These are phyloP conservation scores for Schizophyllum commune DNA, from an alignment of 1,284 basidiomycete species.

Conservation along the genomic window DNA sequence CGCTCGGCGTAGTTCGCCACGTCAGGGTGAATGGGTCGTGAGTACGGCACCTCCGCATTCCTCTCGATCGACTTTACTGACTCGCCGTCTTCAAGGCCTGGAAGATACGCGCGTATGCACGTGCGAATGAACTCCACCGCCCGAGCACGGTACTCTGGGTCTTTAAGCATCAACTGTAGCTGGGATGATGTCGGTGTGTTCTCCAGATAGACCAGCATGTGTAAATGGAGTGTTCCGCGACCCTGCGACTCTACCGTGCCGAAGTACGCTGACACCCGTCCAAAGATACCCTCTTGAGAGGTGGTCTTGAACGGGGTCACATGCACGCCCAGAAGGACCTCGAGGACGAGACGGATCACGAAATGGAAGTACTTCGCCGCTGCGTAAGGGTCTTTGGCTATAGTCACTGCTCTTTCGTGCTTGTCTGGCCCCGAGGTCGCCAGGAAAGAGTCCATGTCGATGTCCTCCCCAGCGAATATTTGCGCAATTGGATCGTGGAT, in stretches of 20 bases:
- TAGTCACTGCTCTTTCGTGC: slow-evolving; percentile 19
- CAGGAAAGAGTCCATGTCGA: slow-evolving; percentile 28
- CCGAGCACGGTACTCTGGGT: slow-evolving; percentile 14
- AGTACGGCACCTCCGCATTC: slow-evolving; percentile 19
- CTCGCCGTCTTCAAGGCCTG: slow-evolving; percentile 13
- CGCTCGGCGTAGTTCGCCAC: slow-evolving; percentile 2
- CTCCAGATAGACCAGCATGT: slow-evolving; percentile 16
- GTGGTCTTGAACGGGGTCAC: background rate
- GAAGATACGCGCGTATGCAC: slow-evolving; percentile 20
- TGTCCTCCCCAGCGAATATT: slow-evolving; percentile 28
- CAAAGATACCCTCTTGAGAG: slow-evolving; percentile 12
- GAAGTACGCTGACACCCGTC: slow-evolving; percentile 15
- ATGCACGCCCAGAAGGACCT: slow-evolving; percentile 19
- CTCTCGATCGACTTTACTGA: slow-evolving; percentile 9
- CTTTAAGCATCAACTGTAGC: slow-evolving; percentile 13
- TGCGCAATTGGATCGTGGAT: slow-evolving; percentile 20
- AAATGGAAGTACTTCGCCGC: slow-evolving; percentile 31
- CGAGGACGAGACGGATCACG: slow-evolving; percentile 18
- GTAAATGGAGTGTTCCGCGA: slow-evolving; percentile 17
- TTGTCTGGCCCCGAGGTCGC: slow-evolving; percentile 18
- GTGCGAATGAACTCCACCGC: slow-evolving; percentile 17
- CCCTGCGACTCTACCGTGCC: slow-evolving; percentile 19
- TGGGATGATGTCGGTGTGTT: slow-evolving; percentile 6
- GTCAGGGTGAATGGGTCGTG: slow-evolving; percentile 21
- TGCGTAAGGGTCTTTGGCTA: slow-evolving; percentile 30